Base-by-base conservation (phyloP, 495 filamentous ascomycete species). In the Hypoxylon fragiforme region DNA sequence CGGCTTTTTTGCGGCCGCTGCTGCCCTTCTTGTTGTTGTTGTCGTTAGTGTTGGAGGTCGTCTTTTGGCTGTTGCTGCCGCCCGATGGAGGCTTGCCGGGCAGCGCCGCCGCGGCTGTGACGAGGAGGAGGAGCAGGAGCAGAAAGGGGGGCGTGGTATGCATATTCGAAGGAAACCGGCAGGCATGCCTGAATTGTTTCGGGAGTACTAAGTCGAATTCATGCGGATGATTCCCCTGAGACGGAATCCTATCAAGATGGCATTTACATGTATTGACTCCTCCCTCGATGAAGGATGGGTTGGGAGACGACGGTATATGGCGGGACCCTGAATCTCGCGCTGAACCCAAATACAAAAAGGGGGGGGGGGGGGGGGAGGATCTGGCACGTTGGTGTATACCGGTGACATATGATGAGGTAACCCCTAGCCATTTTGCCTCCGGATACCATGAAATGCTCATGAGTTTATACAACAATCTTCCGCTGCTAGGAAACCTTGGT, bases 91-190 rank as follows among this genome's bases (percentile, higher is more conserved):
- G 26, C 18, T 46, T 34, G 14, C n/a, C 21, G 28, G 39, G 39
- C 1, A 45, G 21, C 16, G 39, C 36, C 31, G 34, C 32, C n/a
- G 44, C 19, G 13, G 34, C 3, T 32, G 18, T 18, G 7, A 14
- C 9, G 7, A 26, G 2, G 32, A 41, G 8, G 35, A 38, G 12
- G 20, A 54, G 21, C n/a, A n/a, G n/a, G 28, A 38, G 14, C 12
- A 61, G n/a, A 7, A 61, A 13, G 18, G 36, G 36, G 36, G 51
- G 18, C 15, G 21, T 3, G 35, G 15, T 20, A 13, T 21, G 36
- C 57, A 61, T 61, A 7, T 35, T 61, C n/a, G 31, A 16, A 16
- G 36, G n/a, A 21, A 7, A 14, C 12, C 22, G 18, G 42, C 14
- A 26, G 35, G 16, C 57, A 50, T 51, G 12, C 39, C 35, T 40